A percentile compares a stretch with the other conserved stretches of the same genome.
These are phyloP conservation scores for Globisporangium ultimum DNA, from an alignment of 352 stramenopile genomes.

Conservation along the genomic window DNA sequence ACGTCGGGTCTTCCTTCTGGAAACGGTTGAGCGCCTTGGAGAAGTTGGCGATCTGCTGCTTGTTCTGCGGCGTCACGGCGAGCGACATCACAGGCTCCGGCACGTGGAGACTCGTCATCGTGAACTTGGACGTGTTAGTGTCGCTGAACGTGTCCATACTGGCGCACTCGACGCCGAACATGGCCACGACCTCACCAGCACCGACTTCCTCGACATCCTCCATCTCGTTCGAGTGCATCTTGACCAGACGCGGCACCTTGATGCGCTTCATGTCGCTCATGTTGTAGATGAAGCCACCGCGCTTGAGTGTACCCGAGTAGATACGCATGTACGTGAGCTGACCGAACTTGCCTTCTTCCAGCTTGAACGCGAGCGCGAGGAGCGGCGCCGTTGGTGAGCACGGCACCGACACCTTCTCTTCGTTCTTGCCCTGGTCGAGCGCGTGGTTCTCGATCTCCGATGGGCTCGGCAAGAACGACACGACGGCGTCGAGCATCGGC, in stretches of 20 bases:
- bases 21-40: conserved; percentile 96
- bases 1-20: conserved; percentile 98
- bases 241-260: conserved; percentile 97
- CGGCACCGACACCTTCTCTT: conserved; percentile 87
- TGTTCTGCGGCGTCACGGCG: conserved; percentile 95
- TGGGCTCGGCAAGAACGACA: conserved; percentile 96
- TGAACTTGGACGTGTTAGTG: conserved; percentile 86
- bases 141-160: conserved; percentile 98
- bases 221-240: conserved; percentile 99
- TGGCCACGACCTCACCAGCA: conserved; percentile 96
- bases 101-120: conserved; percentile 97
- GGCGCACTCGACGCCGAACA: conserved; percentile 99
- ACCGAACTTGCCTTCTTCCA: conserved; percentile 98
- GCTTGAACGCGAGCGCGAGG: conserved; percentile 98
- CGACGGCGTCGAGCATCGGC: conserved; percentile 97
- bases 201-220: conserved; percentile 95
- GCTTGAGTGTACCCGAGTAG: conserved; percentile 85
- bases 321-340: conserved; percentile 99
- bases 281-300: conserved; percentile 86
- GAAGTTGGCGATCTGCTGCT: conserved; percentile 94
- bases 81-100: conserved; percentile 98
- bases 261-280: conserved; percentile 90
- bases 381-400: conserved; percentile 89
- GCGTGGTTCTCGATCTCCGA: conserved; percentile 95
- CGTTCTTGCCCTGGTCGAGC: conserved; percentile 92